Evolutionary conservation across 352 stramenopile genomes (phyloP).

Genomic region (Plasmopara halstedii): DNA sequence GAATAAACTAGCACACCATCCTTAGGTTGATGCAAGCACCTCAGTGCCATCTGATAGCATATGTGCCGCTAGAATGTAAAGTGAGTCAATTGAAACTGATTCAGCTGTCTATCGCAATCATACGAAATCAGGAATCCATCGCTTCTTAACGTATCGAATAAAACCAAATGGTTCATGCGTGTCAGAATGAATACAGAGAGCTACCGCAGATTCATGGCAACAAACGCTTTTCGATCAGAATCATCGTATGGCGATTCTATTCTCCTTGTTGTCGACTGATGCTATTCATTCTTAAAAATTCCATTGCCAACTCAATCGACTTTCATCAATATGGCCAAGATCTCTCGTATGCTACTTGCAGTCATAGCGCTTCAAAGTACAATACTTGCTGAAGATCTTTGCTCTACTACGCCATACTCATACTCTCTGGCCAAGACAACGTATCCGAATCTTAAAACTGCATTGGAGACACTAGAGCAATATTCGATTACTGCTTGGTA

Average conservation of each 20-base stretch:
- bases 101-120: too few species aligned
- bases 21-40: too few species aligned
- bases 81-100: too few species aligned
- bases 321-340: slow-evolving; percentile 16
- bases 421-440: slow-evolving; percentile 27
- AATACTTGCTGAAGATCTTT: slow-evolving; percentile 25
- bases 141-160: too few species aligned
- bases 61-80: too few species aligned
- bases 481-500: slow-evolving; percentile 50
- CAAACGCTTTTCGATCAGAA: background rate
- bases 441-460: slow-evolving; percentile 27
- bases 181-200: background rate
- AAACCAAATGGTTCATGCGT: too few species aligned
- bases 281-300: background rate
- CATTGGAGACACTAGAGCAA: slow-evolving; percentile 29
- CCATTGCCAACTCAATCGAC: background rate
- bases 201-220: background rate
- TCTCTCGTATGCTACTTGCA: slow-evolving; percentile 6
- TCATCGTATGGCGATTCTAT: background rate
- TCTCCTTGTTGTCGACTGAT: background rate
- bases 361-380: slow-evolving; percentile 8
- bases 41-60: too few species aligned
- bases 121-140: too few species aligned
- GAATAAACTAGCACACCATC: too few species aligned
- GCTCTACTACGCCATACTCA: slow-evolving; percentile 26